A percentile compares a stretch with the other conserved stretches of the same genome.
Conservation (phyloP, 2,329 filamentous ascomycete species). For the Cylindrodendrum hubeiense region DNA sequence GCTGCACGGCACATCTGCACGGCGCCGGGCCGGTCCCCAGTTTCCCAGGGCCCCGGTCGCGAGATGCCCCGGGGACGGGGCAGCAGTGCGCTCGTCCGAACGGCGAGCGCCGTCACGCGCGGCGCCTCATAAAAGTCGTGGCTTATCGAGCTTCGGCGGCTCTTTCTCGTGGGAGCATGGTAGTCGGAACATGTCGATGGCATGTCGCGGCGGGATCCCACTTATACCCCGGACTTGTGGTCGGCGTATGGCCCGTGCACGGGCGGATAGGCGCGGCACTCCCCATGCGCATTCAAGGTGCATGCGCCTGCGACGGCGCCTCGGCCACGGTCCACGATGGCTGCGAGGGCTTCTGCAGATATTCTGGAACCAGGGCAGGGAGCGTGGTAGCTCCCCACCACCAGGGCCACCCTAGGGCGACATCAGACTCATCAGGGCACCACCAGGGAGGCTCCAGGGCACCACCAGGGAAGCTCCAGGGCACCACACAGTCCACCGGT, state of each 20-base stretch:
- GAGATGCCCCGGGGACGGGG: slow-evolving; percentile 12
- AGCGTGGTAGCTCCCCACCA: slow-evolving; percentile 33
- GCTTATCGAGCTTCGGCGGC: slow-evolving; percentile 30
- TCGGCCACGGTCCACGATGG: slow-evolving; percentile 26
- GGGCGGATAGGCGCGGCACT: slow-evolving; percentile 26
- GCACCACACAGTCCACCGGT: background rate
- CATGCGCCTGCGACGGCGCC: slow-evolving; percentile 21
- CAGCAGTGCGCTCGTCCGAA: slow-evolving; percentile 25
- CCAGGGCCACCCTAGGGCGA: slow-evolving; percentile 25
- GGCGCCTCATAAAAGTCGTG: slow-evolving; percentile 20
- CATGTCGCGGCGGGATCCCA: slow-evolving; percentile 21
- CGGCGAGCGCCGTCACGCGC: slow-evolving; percentile 32
- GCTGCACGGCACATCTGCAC: slow-evolving; percentile 22
- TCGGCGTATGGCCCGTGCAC: slow-evolving; percentile 27
- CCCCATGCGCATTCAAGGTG: slow-evolving; percentile 19
- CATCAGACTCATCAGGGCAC: background rate
- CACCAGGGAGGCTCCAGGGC: background rate
- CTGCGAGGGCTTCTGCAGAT: slow-evolving; percentile 34
- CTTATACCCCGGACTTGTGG: slow-evolving; percentile 31
- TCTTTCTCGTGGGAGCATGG: slow-evolving; percentile 34
- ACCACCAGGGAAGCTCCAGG: background rate
- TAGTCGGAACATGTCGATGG: slow-evolving; percentile 21
- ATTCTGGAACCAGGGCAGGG: slow-evolving; percentile 40
- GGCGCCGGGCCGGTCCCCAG: slow-evolving; percentile 39
- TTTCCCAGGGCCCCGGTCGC: slow-evolving; percentile 8